A percentile compares a stretch with the other conserved stretches of the same genome.
These are phyloP conservation scores for Ziziphus jujuba DNA, from an alignment of 306 rosid genomes.

Conservation along the genomic window DNA sequence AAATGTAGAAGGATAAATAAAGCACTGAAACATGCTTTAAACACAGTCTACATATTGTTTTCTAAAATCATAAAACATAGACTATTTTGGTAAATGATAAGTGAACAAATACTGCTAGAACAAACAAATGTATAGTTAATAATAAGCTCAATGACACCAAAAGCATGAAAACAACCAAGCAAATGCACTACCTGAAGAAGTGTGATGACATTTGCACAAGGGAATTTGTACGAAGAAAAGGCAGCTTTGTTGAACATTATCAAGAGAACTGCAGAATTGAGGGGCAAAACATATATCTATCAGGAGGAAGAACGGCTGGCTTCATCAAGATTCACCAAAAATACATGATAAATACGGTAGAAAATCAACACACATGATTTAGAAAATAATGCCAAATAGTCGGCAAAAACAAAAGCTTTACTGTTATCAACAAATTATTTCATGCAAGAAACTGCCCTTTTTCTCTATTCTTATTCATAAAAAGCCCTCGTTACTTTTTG, in stretches of 20 bases:
- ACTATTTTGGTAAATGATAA: too few relatives aligned
- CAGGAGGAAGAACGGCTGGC: background rate
- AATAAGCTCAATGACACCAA: background rate
- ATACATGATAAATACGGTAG: background rate
- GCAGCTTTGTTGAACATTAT: conserved; percentile 80
- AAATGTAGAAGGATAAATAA: too few relatives aligned
- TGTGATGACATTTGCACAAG: conserved; percentile 54
- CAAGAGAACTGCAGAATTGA: conserved; percentile 52
- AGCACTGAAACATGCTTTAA: too few relatives aligned
- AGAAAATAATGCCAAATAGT: background rate
- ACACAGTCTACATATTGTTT: too few relatives aligned
- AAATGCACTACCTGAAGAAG: conserved; percentile 62
- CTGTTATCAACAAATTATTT: background rate
- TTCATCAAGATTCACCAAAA: background rate
- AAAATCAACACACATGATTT: background rate
- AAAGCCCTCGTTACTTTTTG: background rate
- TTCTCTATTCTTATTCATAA: background rate
- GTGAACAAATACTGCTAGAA: too few relatives aligned
- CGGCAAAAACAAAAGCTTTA: background rate
- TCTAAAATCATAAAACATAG: too few relatives aligned
- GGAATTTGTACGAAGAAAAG: conserved; percentile 65
- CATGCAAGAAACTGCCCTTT: background rate
- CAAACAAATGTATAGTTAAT: too few relatives aligned
- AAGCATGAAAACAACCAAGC: background rate
- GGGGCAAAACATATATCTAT: conserved; percentile 16